Base-by-base conservation (phyloP, 2,329 filamentous ascomycete species). In the Hypomyces perniciosus region DNA sequence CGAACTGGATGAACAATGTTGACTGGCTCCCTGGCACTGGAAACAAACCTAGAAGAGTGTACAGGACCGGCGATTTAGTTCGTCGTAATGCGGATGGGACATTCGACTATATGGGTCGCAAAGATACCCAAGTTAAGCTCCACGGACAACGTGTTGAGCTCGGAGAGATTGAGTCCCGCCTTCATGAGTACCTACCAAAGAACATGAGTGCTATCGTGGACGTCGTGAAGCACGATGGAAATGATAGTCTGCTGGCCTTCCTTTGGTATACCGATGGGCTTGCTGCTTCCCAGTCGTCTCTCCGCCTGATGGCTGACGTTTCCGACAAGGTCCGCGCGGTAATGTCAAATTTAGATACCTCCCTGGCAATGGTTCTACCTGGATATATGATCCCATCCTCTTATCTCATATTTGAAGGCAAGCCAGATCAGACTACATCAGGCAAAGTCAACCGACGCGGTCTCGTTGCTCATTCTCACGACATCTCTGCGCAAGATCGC, bases 61-160 rank as follows among this genome's bases (percentile, higher is more conserved):
- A 75, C 55, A 69, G 68, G 50, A 75, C 74, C 1, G 74, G 74
- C 5, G 74, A 77, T 54, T 63, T 77, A 4, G 72, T 62, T 5
- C 60, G 60, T 40, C 73, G 72, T 26, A 60, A 68, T 33, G 57
- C 60, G 0, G 66, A 73, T 44, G 68, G 70, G 1, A 58, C 59
- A 13, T 57, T 77, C 5, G 55, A 68, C 0, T 75, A 71, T 47
- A 59, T 75, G 40, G 77, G 76, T 34, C 68, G 79, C n/a, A 78
- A 77, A 56, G 78, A 82, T 54, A 71, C 71, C 0, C 78, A 81
- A 58, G 70, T 81, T 41, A 83, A 83, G 60, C 61, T 82, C 9
- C 69, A 72, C 13, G 82, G 81, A 13, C 79, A 73, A 51, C 62
- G 77, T 48, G 68, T 79, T 46, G 81, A 76, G 63, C 65, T 76